Base-by-base conservation (phyloP, 805 yeast species). In the Dipodascopsis tothii region DNA sequence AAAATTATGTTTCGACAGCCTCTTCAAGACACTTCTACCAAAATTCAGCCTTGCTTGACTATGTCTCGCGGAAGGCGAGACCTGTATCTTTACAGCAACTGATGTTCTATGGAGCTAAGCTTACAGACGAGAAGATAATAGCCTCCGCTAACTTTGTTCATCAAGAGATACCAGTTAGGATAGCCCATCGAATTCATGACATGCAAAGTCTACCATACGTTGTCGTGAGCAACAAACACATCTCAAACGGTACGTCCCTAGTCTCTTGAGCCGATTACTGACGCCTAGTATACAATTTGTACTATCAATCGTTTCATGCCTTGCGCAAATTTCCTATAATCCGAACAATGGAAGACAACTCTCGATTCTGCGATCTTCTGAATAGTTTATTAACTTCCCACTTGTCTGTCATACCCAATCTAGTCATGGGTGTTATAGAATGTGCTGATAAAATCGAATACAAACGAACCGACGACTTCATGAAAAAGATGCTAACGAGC, bases 381-480 rank as follows among this genome's bases (percentile, higher is more conserved):
- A 71, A 75, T 21, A 68, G 72, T 25, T 73, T 87, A 50, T 66
- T 90, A 53, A 71, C 72, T 21, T 86, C 81, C 61, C 95, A 90
- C 64, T 72, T 86, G 39, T 67, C 81, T 43, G 84, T 86, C 50
- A 69, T 90, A 47, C 92, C 96, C 1, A 90, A 88, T 60, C 68
- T 88, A 47, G 82, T 90, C 71, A 84, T 87, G 87, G 97, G 97
- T 1, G 86, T 94, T 1, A 67, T 87, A 37, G 96, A 90, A 56
- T 80, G 80, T 50, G 61, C 72, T 4, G 62, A 70, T 41, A 65
- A 68, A 33, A 71, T 82, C 56, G 80, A 86, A 2, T 79, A 76
- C 45, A 63, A 68, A 1, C 68, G 79, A 37, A 64, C 90, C 52
- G 96, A 90, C 58, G 68, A 65, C 16, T 76, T 88, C 56, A 77